These are phyloP conservation scores for Oxytropis ochrocephala DNA, from an alignment of 306 rosid genomes.

Conservation along the genomic window DNA sequence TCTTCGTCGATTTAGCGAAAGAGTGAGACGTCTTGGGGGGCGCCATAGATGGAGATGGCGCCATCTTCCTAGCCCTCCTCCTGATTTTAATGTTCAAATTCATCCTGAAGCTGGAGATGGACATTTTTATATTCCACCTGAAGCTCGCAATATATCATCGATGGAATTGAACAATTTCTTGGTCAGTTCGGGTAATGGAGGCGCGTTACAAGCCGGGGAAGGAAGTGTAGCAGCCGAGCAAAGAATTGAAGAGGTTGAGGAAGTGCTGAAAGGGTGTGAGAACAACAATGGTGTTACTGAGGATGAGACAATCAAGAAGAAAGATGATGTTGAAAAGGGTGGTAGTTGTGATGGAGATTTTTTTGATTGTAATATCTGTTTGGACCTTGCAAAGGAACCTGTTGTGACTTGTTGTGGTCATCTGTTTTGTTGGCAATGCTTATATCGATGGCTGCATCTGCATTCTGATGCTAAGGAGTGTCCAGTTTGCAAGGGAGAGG, in stretches of 20 bases:
- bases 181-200: slow-evolving; percentile 54
- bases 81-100: slow-evolving; percentile 28
- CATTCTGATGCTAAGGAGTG: slow-evolving; percentile 90
- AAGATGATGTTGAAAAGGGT: slow-evolving; percentile 63
- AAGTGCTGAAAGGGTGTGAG: slow-evolving; percentile 61
- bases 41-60: slow-evolving; percentile 68
- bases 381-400: slow-evolving; percentile 84
- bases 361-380: slow-evolving; percentile 91
- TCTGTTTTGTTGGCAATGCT: slow-evolving; percentile 90
- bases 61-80: slow-evolving; percentile 18
- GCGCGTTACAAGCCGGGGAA: slow-evolving; percentile 72
- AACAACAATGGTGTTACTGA: slow-evolving; percentile 46
- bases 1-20: slow-evolving; percentile 45
- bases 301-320: slow-evolving; percentile 42
- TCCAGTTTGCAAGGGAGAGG: slow-evolving; percentile 98
- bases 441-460: slow-evolving; percentile 78
- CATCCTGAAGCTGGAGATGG: slow-evolving; percentile 30
- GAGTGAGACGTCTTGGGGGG: slow-evolving; percentile 43
- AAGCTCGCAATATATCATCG: slow-evolving; percentile 47
- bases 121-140: slow-evolving; percentile 33
- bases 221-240: slow-evolving; percentile 81
- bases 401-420: slow-evolving; percentile 98
- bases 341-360: slow-evolving; percentile 70
- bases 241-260: slow-evolving; percentile 43
- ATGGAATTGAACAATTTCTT: slow-evolving; percentile 54